A percentile compares a stretch with the other conserved stretches of the same genome.
Conservation (phyloP, 2,329 filamentous ascomycete species). For the Calonectria pauciramosa region DNA sequence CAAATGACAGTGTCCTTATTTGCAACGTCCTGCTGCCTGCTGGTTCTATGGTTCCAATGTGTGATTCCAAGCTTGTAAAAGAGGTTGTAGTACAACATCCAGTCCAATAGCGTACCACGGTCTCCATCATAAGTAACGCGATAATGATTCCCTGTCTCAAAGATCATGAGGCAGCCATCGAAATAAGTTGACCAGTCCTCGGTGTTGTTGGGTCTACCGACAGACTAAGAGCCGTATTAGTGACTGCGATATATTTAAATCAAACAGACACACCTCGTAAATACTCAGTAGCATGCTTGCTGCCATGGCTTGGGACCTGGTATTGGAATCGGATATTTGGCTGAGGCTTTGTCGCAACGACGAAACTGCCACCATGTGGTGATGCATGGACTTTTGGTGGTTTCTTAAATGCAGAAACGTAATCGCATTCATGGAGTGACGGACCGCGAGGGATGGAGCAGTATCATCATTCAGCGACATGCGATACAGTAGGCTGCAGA, state of each 20-base stretch:
- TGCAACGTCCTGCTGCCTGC: not conserved
- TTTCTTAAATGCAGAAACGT: conserved; percentile 14
- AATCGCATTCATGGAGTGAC: conserved; percentile 20
- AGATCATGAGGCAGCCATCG: conserved; percentile 18
- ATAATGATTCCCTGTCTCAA: not conserved
- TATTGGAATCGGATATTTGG: not conserved
- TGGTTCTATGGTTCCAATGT: conserved; percentile 2
- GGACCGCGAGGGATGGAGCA: conserved; percentile 18
- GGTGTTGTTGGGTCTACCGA: not conserved
- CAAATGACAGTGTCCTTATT: not conserved
- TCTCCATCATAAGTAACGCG: not conserved
- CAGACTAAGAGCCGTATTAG: not conserved
- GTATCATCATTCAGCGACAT: conserved; percentile 17
- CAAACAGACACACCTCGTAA: not conserved
- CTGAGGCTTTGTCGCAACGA: conserved; percentile 1
- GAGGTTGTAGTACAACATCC: conserved; percentile 18
- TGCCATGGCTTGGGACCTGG: conserved; percentile 12
- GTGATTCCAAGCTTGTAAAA: conserved; percentile 20
- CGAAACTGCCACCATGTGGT: conserved; percentile 14
- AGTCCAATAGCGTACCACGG: conserved; percentile 12
- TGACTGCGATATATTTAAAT: no score
- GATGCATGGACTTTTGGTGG: not conserved
- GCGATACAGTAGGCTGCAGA: conserved; percentile 18
- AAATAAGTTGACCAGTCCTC: conserved; percentile 24
- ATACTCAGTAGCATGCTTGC: conserved; percentile 22